Evolutionary conservation across 768 basidiomycete genomes (phyloP).

Genomic region (Panus rudis): DNA sequence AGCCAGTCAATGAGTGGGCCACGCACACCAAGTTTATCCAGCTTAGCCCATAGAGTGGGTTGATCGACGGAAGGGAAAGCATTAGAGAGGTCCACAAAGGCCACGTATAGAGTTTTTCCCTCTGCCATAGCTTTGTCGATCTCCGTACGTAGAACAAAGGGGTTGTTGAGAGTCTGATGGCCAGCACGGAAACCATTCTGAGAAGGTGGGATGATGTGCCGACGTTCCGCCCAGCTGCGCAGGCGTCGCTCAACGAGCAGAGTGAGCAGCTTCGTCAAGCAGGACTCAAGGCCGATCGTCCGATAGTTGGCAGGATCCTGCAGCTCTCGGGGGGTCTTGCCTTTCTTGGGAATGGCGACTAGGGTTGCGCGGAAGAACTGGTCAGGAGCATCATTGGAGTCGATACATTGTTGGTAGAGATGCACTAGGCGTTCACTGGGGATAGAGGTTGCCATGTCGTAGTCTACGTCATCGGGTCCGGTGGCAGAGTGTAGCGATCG

Average conservation of each 20-base stretch:
- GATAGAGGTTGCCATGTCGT: neutral
- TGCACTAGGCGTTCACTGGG: neutral
- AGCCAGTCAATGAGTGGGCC: constrained; percentile 13
- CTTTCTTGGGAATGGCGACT: constrained; percentile 4
- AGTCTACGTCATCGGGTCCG: neutral
- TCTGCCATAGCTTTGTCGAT: constrained; percentile 13
- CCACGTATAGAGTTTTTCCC: constrained; percentile 14
- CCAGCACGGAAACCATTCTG: constrained; percentile 26
- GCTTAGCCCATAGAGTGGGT: constrained; percentile 27
- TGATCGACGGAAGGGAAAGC: constrained; percentile 30
- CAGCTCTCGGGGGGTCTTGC: constrained; percentile 13
- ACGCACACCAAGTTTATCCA: constrained; percentile 13
- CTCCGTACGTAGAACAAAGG: constrained; percentile 13
- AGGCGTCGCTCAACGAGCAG: constrained; percentile 19
- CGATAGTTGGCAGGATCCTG: constrained; percentile 20
- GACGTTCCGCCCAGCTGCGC: constrained; percentile 13
- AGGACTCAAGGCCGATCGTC: constrained; percentile 24
- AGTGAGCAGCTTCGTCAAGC: constrained; percentile 19
- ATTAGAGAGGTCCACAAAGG: constrained; percentile 23
- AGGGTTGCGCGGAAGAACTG: constrained; percentile 4
- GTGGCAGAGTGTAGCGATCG: neutral
- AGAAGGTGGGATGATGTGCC: constrained; percentile 17
- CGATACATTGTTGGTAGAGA: constrained; percentile 1
- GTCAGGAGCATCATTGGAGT: neutral
- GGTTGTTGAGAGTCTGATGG: constrained; percentile 25